Percentiles rank a stretch among this genome's conserved stretches.
Conservation (phyloP, 495 filamentous ascomycete genomes). For the Aspergillus saccharolyticus region DNA sequence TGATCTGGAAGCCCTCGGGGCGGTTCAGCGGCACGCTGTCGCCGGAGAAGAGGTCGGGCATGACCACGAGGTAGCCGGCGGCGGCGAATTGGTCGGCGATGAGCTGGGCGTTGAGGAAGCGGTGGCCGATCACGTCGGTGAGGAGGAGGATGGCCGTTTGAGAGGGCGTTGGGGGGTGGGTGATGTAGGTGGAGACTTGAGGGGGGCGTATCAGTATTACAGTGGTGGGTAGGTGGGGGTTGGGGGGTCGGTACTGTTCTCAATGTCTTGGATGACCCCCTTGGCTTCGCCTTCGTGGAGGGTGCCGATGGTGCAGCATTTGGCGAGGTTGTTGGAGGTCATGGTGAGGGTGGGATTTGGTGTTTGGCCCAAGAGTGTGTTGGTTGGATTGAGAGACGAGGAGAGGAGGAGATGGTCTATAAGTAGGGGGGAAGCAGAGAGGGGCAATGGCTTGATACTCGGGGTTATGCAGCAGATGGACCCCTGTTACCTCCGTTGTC, state of each 20-base stretch:
- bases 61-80: conserved; percentile 68
- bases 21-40: conserved; percentile 29
- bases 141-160: conserved; percentile 27
- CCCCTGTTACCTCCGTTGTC: not conserved
- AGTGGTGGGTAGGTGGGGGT: not conserved
- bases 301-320: conserved; percentile 43
- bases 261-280: conserved; percentile 23
- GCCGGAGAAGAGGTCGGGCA: conserved; percentile 51
- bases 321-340: conserved; percentile 43
- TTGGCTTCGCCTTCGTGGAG: conserved; percentile 29
- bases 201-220: not conserved
- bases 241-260: conserved; percentile 16
- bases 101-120: conserved; percentile 32
- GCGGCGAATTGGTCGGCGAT: conserved; percentile 71
- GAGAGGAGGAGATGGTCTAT: not conserved
- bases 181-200: conserved; percentile 25
- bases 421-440: not conserved
- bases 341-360: conserved; percentile 20
- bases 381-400: not conserved
- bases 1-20: conserved; percentile 23
- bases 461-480: not conserved
- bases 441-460: not conserved
- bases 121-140: conserved; percentile 33
- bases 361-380: not conserved
- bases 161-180: conserved; percentile 21